Percentiles rank a stretch among this genome's conserved stretches.
phyloP scores from a whole-genome alignment of 2,329 filamentous ascomycete species.

The Talaromyces sp. region DNA sequence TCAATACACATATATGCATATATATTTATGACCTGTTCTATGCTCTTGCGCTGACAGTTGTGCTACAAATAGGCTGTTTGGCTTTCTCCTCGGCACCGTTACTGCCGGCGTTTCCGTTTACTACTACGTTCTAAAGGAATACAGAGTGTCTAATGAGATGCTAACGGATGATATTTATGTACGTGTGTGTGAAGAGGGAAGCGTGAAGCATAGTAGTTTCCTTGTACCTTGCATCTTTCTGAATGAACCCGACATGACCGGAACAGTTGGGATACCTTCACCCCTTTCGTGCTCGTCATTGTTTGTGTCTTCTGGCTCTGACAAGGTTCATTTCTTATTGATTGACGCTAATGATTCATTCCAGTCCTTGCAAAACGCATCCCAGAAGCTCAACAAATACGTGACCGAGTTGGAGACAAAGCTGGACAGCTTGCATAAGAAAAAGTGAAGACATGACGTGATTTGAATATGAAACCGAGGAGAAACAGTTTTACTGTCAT shows the following conservation, averaged over 20 bases:
- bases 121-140: slow-evolving; percentile 89
- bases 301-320: neutral
- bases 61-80: slow-evolving; percentile 61
- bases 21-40: too few relatives aligned
- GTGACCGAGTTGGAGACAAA: slow-evolving; percentile 76
- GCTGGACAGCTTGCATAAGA: slow-evolving; percentile 62
- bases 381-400: slow-evolving; percentile 79
- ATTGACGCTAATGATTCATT: neutral
- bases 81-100: slow-evolving; percentile 81
- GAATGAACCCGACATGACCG: neutral
- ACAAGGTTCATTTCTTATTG: neutral
- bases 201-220: neutral
- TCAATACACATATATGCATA: too few relatives aligned
- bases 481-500: neutral
- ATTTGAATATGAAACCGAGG: neutral
- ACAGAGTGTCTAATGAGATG: slow-evolving; percentile 87
- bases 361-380: slow-evolving; percentile 79
- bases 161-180: slow-evolving; percentile 95
- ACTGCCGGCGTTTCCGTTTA: slow-evolving; percentile 77
- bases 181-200: slow-evolving; percentile 39
- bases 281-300: neutral
- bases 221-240: neutral
- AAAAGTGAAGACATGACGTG: slow-evolving; percentile 46
- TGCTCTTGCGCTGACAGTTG: neutral
- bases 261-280: neutral